A percentile compares a stretch with the other conserved stretches of the same genome.
These are phyloP conservation scores for Plasmodium coatneyi DNA, from an alignment of 169 alveolate genomes.

Conservation along the genomic window DNA sequence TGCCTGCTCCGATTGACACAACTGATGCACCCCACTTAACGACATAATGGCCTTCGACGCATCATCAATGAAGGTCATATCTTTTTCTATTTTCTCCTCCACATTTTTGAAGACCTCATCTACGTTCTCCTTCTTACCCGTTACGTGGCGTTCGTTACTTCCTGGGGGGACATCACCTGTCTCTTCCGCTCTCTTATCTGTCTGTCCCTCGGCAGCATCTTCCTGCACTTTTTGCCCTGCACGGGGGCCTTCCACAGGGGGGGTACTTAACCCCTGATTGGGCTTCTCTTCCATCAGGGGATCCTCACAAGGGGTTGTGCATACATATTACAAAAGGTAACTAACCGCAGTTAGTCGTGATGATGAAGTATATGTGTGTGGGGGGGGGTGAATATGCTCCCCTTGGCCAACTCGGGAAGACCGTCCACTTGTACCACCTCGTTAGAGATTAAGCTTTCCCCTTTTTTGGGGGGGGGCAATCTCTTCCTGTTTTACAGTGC, in stretches of 20 bases:
- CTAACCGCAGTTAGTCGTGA: not conserved
- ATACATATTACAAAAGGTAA: not conserved
- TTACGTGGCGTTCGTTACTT: not conserved
- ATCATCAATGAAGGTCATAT: not conserved
- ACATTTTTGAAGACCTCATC: not conserved
- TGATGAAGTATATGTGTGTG: not conserved
- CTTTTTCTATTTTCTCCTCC: not conserved
- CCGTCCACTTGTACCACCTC: not conserved
- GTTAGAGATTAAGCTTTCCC: not conserved
- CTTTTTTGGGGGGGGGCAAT: not conserved
- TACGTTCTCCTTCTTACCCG: not conserved
- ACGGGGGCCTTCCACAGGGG: not conserved
- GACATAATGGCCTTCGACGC: not conserved
- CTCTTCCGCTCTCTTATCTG: not conserved
- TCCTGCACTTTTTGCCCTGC: not conserved
- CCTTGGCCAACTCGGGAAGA: not conserved
- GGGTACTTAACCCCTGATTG: not conserved
- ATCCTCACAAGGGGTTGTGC: not conserved
- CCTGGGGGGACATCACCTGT: not conserved
- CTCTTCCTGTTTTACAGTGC: not conserved
- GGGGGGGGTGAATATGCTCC: not conserved
- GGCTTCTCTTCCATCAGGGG: not conserved
- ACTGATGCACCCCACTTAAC: not conserved
- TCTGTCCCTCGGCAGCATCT: not conserved
- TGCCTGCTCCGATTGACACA: not conserved